Conservation (phyloP, 2,329 filamentous ascomycete species). For the Talaromyces amestolkiae region DNA sequence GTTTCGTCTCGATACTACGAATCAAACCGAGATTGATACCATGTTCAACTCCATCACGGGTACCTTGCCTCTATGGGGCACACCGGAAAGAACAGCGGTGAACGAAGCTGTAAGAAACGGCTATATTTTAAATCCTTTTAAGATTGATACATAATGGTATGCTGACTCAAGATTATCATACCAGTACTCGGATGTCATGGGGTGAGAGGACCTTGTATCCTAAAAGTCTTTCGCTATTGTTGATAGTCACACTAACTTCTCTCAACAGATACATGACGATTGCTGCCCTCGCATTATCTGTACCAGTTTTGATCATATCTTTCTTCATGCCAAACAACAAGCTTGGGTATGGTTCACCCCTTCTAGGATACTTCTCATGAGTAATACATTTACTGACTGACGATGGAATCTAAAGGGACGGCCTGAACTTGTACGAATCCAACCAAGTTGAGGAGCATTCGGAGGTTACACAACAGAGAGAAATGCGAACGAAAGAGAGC, state of each 20-base stretch:
- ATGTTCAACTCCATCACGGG: slow-evolving; percentile 50
- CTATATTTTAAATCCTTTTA: not conserved
- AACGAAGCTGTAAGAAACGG: slow-evolving; percentile 34
- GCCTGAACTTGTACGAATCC: not conserved
- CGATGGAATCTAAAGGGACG: not conserved
- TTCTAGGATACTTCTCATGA: not conserved
- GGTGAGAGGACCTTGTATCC: not conserved
- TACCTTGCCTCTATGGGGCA: slow-evolving; percentile 42
- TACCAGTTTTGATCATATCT: not conserved
- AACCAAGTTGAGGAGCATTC: not conserved
- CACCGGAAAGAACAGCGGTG: slow-evolving; percentile 43
- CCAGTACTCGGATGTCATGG: not conserved
- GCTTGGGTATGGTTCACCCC: not conserved
- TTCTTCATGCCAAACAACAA: not conserved
- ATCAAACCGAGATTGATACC: slow-evolving; percentile 33
- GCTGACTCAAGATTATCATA: not conserved
- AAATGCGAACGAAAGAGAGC: not conserved
- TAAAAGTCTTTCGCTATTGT: not conserved
- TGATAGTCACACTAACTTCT: not conserved
- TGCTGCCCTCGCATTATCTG: not conserved
- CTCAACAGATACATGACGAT: not conserved
- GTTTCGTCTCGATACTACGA: slow-evolving; percentile 37
- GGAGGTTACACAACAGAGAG: not conserved
- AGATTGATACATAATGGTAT: not conserved
- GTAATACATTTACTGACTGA: not conserved